Evolutionary conservation across 768 basidiomycete species (phyloP), one percentile per base, ranked within the genome.

Genomic region (Termitomyces sp.): DNA sequence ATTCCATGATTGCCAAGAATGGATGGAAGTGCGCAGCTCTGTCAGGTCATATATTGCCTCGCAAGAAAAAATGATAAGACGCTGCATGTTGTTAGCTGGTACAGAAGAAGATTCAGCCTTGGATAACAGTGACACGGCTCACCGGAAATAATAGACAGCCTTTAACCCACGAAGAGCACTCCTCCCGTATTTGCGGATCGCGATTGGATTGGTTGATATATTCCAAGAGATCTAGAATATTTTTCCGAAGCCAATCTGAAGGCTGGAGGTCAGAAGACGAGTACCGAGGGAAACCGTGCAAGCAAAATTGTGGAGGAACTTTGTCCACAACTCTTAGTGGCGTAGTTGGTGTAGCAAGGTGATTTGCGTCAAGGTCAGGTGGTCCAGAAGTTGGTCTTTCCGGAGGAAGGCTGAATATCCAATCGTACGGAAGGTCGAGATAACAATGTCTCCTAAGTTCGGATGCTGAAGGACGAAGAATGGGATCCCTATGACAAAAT

Each of bases 381-480:
- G 4, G 17, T 69, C 69, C 56, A 52, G 38, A 62, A 60, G 59
- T 68, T 70, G 17, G n/a, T 2, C 65, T 69, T 76, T 78, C 68
- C 74, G 80, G 69, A 48, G 36, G 29, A 84, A 85, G 69, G 84
- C 85, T 82, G 79, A 93, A 94, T 53, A 75, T 73, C 91, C 91
- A 93, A 58, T 81, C 86, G 40, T 80, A 78, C 56, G 86, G 83
- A 58, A 92, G 81, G 63, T 73, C 76, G 51, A 94, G 82, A 77
- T 91, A 96, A 29, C 82, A 82, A 73, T 96, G 93, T 63, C 79
- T 78, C 63, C 87, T 81, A 58, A 96, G 82, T 67, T 92, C 89
- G 29, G 83, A 77, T 29, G 94, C 91, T 37, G 77, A 84, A 1
- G 93, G 90, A 36, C 94, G 87, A 66, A 89, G 84, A 49, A 87